Conservation (phyloP, 805 yeast genomes). For the Kregervanrija delftensis region DNA sequence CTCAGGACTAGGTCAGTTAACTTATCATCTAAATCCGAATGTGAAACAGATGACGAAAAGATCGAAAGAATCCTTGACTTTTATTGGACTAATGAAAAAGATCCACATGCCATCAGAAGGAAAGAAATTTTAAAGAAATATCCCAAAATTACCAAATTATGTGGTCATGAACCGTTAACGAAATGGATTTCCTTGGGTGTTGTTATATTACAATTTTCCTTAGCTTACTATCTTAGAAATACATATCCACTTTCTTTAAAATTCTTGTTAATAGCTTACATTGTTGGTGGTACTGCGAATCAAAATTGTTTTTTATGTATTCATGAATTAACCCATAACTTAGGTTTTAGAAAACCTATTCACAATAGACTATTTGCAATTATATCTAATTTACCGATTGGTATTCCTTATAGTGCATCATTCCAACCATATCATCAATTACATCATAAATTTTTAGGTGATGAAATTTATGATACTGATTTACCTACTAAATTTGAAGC, state of each 20-base stretch:
- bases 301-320: conserved; percentile 83
- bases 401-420: conserved; percentile 84
- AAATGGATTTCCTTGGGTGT: conserved; percentile 67
- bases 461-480: conserved; percentile 77
- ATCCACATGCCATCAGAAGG: conserved; percentile 74
- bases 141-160: conserved; percentile 73
- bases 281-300: conserved; percentile 79
- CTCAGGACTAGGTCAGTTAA: too few species aligned
- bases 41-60: background rate
- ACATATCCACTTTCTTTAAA: conserved; percentile 44
- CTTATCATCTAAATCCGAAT: too few species aligned
- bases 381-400: conserved; percentile 76
- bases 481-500: conserved; percentile 81
- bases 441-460: conserved; percentile 89
- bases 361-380: conserved; percentile 74
- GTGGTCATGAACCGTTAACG: conserved; percentile 83
- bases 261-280: conserved; percentile 60
- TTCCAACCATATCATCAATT: conserved; percentile 86
- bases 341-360: conserved; percentile 73
- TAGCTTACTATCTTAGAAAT: conserved; percentile 57
- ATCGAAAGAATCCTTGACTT: conserved; percentile 39
- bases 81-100: conserved; percentile 77
- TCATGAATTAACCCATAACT: conserved; percentile 82
- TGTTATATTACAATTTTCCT: conserved; percentile 56
- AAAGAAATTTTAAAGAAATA: conserved; percentile 65